Base-by-base conservation (phyloP, 2,329 filamentous ascomycete species). In the Dothideomycetes sp. region DNA sequence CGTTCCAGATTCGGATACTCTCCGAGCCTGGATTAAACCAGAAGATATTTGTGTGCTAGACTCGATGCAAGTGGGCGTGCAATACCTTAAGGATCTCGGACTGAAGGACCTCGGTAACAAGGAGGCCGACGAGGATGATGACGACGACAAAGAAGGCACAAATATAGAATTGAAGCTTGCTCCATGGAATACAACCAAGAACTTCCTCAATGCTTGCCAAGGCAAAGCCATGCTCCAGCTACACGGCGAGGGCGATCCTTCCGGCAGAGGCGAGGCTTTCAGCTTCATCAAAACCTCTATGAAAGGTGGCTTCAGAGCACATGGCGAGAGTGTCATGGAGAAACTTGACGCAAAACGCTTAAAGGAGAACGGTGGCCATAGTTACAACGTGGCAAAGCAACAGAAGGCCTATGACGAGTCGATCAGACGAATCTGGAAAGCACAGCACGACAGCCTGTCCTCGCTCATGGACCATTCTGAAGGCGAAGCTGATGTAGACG, bases 271-370 rank as follows among this genome's bases (percentile, higher is more conserved):
- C 2, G 79, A 95, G 45, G 91, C 85, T 2, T 94, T 96, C 67
- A 95, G 85, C 58, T 95, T 98, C 61, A 88, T 98, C 60, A 87
- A 91, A 56, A 95, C 88, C 0, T 94, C 86, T 1, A 98, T 98
- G 91, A 98, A 98, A 63, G 91, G 91, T 47, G 91, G 91, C 0
- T 98, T 95, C 61, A 85, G 88, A 56, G 82, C 87, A 15, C 76
- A 93, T 18, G 87, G 86, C 15, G 86, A 94, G 59, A 88, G 85
- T 54, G 84, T 88, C 46, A 83, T 86, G 54, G 83, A 88, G 47
- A 85, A 88, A 58, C 78, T 91, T 48, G 84, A 88, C 56, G 84
- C 84, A 12, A 89, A 91, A 53, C 67, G 69, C 47, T 63, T 71
- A 44, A 78, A 78, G 49, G 75, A 80, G 43, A 68, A 73, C 49